phyloP scores from a whole-genome alignment of 2,329 filamentous ascomycete species.

The Ceratocystis alfenasii region DNA sequence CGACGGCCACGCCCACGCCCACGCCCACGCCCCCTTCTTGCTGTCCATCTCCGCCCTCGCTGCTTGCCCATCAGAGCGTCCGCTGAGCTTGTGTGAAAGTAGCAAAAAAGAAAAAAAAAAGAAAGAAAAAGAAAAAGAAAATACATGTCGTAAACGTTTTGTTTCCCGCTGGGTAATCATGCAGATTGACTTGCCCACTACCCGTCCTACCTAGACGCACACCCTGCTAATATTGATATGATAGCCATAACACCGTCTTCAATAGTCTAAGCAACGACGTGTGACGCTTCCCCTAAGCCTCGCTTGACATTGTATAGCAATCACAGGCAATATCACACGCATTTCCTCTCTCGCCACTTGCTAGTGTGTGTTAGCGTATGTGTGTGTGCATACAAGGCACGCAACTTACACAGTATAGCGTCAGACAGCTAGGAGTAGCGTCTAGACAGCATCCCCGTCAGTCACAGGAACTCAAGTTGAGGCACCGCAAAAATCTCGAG shows the following conservation, averaged over 20 bases:
- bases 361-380: neutral
- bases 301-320: neutral
- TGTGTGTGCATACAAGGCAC: slow-evolving; percentile 2
- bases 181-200: neutral
- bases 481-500: neutral
- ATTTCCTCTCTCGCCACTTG: neutral
- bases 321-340: slow-evolving; percentile 3
- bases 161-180: neutral
- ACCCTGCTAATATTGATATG: slow-evolving; percentile 2
- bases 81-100: no score
- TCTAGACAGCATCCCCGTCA: neutral
- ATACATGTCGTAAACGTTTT: neutral
- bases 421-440: neutral
- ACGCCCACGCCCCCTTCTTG: no score
- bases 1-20: no score
- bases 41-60: no score
- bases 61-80: no score
- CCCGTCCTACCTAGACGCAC: neutral
- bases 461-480: neutral
- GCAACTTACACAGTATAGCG: slow-evolving; percentile 1
- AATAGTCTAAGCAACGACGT: neutral
- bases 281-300: neutral
- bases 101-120: no score
- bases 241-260: neutral
- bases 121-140: neutral